Base-by-base conservation (phyloP, 768 basidiomycete genomes). In the Trametes maxima region DNA sequence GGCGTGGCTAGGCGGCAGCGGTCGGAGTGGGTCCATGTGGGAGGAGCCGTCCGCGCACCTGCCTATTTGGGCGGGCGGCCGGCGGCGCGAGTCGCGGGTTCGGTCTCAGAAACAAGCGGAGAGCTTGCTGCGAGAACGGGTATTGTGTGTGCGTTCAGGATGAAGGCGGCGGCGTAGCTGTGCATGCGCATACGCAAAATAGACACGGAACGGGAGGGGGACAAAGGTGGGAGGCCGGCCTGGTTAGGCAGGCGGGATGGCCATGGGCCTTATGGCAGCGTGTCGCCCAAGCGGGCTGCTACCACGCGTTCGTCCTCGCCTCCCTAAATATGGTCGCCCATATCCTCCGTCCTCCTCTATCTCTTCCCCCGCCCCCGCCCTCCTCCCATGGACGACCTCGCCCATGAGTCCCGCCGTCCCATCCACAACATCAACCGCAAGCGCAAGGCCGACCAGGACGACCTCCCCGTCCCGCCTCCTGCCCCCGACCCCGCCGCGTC, bases 371-470 rank as follows among this genome's bases (percentile, higher is more conserved):
- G 44, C 46, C 59, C 53, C 36, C 59, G 42, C 35, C 45, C 12
- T 40, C 58, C 11, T 68, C 69, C 62, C 62, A 88, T 89, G 86
- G 85, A 87, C 77, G 80, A 86, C 79, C 79, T 85, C 65, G 79
- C 82, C 67, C 82, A 85, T 62, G 65, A 71, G 63, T 77, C 80
- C 57, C 56, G 44, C 37, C 73, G 76, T 65, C 80, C 81, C 60
- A 60, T 73, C 67, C 80, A 75, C 52, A 72, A 55, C 74, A 81
- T 80, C 78, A 79, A 70, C 59, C 81, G 85, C 70, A 90, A 90
- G 74, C 85, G 89, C 66, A 90, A 91, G 75, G 82, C 85, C 0
- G 82, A 82, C 71, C 55, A 70, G 28, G 85, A 88, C 59, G 79
- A 80, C 47, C 55, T 51, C 58, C 37, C 43, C 17, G 49, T 54